phyloP scores from a whole-genome alignment of 208 protist genomes.

The Jaenimonas drosophilae region DNA sequence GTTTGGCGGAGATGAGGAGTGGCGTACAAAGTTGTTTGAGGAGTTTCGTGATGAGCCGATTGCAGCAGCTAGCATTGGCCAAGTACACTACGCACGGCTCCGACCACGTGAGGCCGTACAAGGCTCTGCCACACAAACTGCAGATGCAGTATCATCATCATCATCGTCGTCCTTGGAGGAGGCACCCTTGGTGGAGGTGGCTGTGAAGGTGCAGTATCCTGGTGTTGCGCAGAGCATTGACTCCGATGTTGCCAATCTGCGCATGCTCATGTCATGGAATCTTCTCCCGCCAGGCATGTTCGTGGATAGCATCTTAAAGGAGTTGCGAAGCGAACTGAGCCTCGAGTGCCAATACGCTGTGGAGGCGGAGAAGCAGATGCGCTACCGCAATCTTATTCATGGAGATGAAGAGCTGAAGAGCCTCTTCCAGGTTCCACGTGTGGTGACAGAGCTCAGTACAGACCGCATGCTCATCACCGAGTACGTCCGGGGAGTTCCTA shows the following conservation, averaged over 20 bases:
- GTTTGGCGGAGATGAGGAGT: conserved; percentile 26
- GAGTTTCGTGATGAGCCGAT: conserved; percentile 87
- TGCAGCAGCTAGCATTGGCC: conserved; percentile 94
- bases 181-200: conserved; percentile 80
- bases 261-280: conserved; percentile 61
- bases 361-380: conserved; percentile 56
- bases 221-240: conserved; percentile 80
- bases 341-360: conserved; percentile 62
- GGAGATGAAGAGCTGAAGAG: conserved; percentile 19
- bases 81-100: conserved; percentile 83
- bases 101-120: conserved; percentile 22
- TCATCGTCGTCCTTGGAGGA: conserved; percentile 66
- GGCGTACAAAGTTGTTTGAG: conserved; percentile 44
- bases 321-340: conserved; percentile 59
- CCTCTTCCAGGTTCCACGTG: conserved; percentile 62
- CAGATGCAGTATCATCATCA: too few relatives aligned
- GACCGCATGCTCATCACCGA: conserved; percentile 58
- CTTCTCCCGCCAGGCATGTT: conserved; percentile 73
- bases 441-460: conserved; percentile 43
- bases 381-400: conserved; percentile 34
- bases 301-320: conserved; percentile 68
- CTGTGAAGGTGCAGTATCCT: conserved; percentile 89
- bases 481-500: conserved; percentile 47
- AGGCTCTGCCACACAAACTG: conserved; percentile 11
- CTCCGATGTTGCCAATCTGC: conserved; percentile 86